Evolutionary conservation across 176 grass and related monocot genomes (phyloP).

Genomic region (Bromus sterilis): DNA sequence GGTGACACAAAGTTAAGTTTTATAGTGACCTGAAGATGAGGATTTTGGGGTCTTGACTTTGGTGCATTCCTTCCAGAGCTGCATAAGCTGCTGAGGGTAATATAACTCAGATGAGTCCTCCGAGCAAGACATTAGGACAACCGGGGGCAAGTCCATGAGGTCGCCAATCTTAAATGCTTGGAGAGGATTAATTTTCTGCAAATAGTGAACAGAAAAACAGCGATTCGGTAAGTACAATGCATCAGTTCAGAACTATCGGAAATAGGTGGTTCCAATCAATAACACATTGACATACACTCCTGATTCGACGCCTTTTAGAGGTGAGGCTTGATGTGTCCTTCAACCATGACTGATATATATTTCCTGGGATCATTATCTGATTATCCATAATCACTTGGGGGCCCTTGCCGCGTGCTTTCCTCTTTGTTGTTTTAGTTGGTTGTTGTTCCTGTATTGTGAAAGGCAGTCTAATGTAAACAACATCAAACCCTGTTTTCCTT

Average conservation of each 20-base stretch:
- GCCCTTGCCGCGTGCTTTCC: conserved; percentile 30
- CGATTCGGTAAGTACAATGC: background rate
- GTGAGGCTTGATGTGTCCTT: conserved; percentile 53
- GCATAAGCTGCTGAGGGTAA: conserved; percentile 58
- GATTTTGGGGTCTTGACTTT: conserved; percentile 19
- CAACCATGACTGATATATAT: conserved; percentile 76
- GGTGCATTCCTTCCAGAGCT: conserved; percentile 61
- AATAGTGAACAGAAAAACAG: conserved; percentile 20
- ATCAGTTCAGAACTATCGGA: background rate
- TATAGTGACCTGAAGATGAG: conserved; percentile 45
- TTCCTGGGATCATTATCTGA: conserved; percentile 67
- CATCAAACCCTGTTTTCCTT: background rate
- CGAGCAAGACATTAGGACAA: conserved; percentile 42
- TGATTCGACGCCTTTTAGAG: conserved; percentile 66
- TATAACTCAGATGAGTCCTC: conserved; percentile 42
- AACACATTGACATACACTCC: conserved; percentile 52
- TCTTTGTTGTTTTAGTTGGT: conserved; percentile 32
- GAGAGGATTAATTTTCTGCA: conserved; percentile 39
- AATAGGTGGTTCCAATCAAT: background rate
- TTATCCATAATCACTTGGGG: conserved; percentile 36
- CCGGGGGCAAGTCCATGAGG: conserved; percentile 60
- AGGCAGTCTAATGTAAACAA: conserved; percentile 20
- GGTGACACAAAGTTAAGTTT: conserved; percentile 15
- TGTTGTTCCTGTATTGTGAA: conserved; percentile 17
- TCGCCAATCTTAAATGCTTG: conserved; percentile 33